Evolutionary conservation across 805 yeast species (phyloP).

Genomic region (Metschnikowia drakensbergensis): DNA sequence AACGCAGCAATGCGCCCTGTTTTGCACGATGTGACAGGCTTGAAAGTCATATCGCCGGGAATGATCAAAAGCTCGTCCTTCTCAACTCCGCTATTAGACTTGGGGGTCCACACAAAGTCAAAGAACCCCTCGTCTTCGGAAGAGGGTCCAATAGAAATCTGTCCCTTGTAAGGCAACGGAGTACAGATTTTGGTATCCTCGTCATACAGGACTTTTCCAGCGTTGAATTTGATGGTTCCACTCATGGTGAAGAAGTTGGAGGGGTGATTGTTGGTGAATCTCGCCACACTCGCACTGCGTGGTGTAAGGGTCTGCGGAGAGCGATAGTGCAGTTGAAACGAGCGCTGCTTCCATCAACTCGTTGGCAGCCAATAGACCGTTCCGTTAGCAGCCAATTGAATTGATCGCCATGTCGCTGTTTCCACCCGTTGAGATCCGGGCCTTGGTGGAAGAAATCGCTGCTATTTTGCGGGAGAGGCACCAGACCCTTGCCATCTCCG

Average conservation of each 20-base stretch:
- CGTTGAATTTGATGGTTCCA: constrained; percentile 56
- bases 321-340: background rate
- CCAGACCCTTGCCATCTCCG: constrained; percentile 75
- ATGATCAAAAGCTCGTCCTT: constrained; percentile 66
- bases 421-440: constrained; percentile 56
- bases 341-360: background rate
- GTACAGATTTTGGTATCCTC: constrained; percentile 59
- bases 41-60: constrained; percentile 84
- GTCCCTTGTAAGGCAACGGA: constrained; percentile 70
- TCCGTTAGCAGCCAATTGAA: background rate
- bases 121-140: constrained; percentile 70
- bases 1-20: constrained; percentile 76
- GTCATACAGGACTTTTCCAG: constrained; percentile 70
- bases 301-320: background rate
- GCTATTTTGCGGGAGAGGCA: constrained; percentile 46
- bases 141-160: constrained; percentile 54
- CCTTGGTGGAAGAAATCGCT: constrained; percentile 56
- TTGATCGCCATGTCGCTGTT: constrained; percentile 32
- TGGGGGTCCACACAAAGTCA: constrained; percentile 71
- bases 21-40: constrained; percentile 60
- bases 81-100: constrained; percentile 44
- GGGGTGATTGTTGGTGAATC: background rate
- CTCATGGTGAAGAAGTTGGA: constrained; percentile 4
- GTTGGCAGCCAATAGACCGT: background rate
- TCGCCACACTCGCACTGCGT: constrained; percentile 2